These are phyloP conservation scores for Alternaria sp. DNA, from an alignment of 2,329 filamentous ascomycete genomes.

Conservation along the genomic window DNA sequence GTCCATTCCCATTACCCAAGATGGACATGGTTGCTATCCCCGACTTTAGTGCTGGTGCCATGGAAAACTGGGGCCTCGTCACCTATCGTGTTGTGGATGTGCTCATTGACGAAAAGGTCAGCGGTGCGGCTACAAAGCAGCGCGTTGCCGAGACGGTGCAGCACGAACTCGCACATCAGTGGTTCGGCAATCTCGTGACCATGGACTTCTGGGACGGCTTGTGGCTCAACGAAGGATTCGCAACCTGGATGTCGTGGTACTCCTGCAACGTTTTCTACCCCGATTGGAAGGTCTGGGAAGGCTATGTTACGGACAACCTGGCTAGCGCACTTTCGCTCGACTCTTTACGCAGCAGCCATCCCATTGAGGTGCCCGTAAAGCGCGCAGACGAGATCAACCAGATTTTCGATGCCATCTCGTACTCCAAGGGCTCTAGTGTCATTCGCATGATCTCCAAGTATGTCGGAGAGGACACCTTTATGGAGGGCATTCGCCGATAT, in stretches of 20 bases:
- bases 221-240: slow-evolving; percentile 94
- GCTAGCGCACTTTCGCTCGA: slow-evolving; percentile 88
- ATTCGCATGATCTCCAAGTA: slow-evolving; percentile 97
- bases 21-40: slow-evolving; percentile 98
- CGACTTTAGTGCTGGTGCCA: slow-evolving; percentile 93
- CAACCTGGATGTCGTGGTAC: slow-evolving; percentile 93
- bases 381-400: slow-evolving; percentile 96
- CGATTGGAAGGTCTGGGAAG: slow-evolving; percentile 98
- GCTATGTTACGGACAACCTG: slow-evolving; percentile 90
- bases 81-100: slow-evolving; percentile 94
- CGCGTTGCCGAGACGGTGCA: slow-evolving; percentile 94
- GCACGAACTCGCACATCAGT: slow-evolving; percentile 96
- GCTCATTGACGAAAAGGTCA: slow-evolving; percentile 89
- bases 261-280: slow-evolving; percentile 95
- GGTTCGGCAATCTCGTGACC: slow-evolving; percentile 97
- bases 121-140: slow-evolving; percentile 87
- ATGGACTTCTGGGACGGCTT: slow-evolving; percentile 99
- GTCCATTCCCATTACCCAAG: slow-evolving; percentile 85
- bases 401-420: slow-evolving; percentile 97
- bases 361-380: slow-evolving; percentile 95
- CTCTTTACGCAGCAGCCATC: slow-evolving; percentile 91
- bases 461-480: slow-evolving; percentile 88
- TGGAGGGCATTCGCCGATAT: slow-evolving; percentile 89
- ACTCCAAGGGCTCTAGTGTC: slow-evolving; percentile 95
- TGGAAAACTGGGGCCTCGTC: slow-evolving; percentile 98